Conservation (phyloP, 352 stramenopile species). For the Salisapilia sapeloensis region DNA sequence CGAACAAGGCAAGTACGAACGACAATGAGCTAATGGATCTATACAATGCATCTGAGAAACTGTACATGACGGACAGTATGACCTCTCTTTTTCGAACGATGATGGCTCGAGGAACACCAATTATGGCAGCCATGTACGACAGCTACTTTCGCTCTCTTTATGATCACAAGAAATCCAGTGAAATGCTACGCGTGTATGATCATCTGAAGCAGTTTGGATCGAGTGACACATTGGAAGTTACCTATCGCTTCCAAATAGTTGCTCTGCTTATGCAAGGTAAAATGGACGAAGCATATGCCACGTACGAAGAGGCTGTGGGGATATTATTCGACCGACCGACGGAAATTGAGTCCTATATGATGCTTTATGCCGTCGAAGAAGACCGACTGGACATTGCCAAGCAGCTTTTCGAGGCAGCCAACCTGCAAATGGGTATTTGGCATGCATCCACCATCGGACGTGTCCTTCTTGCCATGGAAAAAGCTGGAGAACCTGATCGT, state of each 20-base stretch:
- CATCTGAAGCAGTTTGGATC: constrained; percentile 18
- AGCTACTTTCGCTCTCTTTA: constrained; percentile 34
- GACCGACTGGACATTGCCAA: constrained; percentile 26
- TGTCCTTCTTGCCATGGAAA: constrained; percentile 44
- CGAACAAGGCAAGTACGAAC: constrained; percentile 15
- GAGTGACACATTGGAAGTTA: constrained; percentile 28
- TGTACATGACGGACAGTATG: constrained; percentile 20
- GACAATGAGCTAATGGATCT: constrained; percentile 30
- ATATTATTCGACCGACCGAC: constrained; percentile 37
- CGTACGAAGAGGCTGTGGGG: constrained; percentile 32
- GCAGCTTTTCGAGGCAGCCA: constrained; percentile 29
- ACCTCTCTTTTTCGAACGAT: constrained; percentile 28
- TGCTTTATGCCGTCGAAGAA: constrained; percentile 23
- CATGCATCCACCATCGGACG: constrained; percentile 50
- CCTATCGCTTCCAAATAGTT: constrained; percentile 51
- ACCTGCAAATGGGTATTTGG: constrained; percentile 47
- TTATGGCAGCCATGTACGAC: constrained; percentile 44
- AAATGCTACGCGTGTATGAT: constrained; percentile 32
- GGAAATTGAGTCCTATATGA: constrained; percentile 48
- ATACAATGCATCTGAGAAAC: constrained; percentile 35
- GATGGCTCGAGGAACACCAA: constrained; percentile 15
- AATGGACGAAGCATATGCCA: constrained; percentile 18
- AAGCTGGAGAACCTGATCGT: constrained; percentile 31
- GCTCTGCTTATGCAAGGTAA: constrained; percentile 32
- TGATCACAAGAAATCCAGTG: constrained; percentile 12